A percentile compares a stretch with the other conserved stretches of the same genome.
phyloP scores from a whole-genome alignment of 2,329 filamentous ascomycete genomes.

The Fusarium lyarnte region DNA sequence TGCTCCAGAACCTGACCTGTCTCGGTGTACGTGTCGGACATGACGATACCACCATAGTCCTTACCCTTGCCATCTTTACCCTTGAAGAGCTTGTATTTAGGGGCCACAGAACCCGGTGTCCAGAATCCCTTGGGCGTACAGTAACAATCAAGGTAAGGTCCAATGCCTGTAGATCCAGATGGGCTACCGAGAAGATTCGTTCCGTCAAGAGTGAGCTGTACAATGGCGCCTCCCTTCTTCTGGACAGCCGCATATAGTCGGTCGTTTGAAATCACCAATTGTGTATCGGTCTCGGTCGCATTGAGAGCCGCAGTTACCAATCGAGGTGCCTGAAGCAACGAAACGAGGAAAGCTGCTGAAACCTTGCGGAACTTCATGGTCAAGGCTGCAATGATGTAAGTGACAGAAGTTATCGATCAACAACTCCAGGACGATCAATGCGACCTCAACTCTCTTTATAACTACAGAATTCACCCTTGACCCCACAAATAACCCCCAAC shows the following conservation, averaged over 20 bases:
- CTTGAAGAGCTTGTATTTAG: constrained; percentile 55
- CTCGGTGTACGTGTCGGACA: constrained; percentile 66
- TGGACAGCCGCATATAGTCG: constrained; percentile 50
- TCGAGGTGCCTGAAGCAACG: constrained; percentile 37
- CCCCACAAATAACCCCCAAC: constrained; percentile 39
- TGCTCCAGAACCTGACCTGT: constrained; percentile 70
- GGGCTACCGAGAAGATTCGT: constrained; percentile 60
- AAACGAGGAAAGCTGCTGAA: constrained; percentile 29
- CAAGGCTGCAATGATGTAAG: background rate
- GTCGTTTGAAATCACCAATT: constrained; percentile 51
- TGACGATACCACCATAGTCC: constrained; percentile 65
- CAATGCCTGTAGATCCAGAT: constrained; percentile 54
- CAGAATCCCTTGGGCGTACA: constrained; percentile 68
- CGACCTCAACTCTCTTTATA: constrained; percentile 25
- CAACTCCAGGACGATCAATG: background rate
- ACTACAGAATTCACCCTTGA: background rate
- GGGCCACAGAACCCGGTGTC: constrained; percentile 63
- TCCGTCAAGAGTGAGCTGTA: constrained; percentile 49
- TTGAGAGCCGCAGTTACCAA: constrained; percentile 42
- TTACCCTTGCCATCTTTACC: constrained; percentile 59
- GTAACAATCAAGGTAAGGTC: constrained; percentile 71
- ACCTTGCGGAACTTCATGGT: constrained; percentile 40
- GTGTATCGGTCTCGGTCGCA: constrained; percentile 48
- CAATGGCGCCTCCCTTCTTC: constrained; percentile 51
- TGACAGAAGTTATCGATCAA: constrained; percentile 1